phyloP scores from a whole-genome alignment of 768 basidiomycete genomes.

The Collybia sordida region DNA sequence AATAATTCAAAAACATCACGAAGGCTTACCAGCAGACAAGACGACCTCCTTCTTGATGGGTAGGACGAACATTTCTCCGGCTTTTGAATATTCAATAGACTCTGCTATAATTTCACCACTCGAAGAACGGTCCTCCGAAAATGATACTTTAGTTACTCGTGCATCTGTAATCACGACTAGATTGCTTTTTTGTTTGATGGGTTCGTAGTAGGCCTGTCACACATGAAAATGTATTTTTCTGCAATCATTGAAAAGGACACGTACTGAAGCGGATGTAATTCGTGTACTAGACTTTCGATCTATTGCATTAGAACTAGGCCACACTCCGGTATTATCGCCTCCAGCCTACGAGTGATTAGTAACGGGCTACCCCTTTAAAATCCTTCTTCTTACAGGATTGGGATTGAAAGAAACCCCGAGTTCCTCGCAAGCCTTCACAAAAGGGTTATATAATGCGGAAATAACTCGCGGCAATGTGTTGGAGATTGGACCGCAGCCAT shows the following conservation, averaged over 20 bases:
- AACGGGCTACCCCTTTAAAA: not conserved
- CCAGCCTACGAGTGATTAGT: constrained; percentile 9
- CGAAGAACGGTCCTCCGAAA: not conserved
- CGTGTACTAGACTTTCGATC: constrained; percentile 12
- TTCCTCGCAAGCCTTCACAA: constrained; percentile 9
- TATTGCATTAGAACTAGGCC: constrained; percentile 11
- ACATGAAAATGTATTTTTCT: not conserved
- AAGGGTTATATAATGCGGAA: constrained; percentile 1
- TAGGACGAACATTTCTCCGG: not conserved
- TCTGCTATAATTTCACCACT: not conserved
- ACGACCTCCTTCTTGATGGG: constrained; percentile 8
- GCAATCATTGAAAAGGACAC: not conserved
- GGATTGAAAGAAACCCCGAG: constrained; percentile 15
- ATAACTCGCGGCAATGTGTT: constrained; percentile 11
- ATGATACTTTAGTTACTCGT: not conserved
- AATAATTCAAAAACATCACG: too few relatives aligned
- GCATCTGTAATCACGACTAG: constrained; percentile 6
- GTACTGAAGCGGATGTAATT: constrained; percentile 18
- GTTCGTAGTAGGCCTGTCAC: constrained; percentile 12
- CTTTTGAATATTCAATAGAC: constrained; percentile 7
- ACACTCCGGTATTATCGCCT: constrained; percentile 15
- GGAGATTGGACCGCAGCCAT: constrained; percentile 16
- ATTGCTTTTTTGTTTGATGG: constrained; percentile 5
- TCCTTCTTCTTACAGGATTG: constrained; percentile 8
- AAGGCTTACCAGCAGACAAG: constrained; percentile 3